Conservation (phyloP, 2,329 filamentous ascomycete genomes). For the Pseudogymnoascus destructans region DNA sequence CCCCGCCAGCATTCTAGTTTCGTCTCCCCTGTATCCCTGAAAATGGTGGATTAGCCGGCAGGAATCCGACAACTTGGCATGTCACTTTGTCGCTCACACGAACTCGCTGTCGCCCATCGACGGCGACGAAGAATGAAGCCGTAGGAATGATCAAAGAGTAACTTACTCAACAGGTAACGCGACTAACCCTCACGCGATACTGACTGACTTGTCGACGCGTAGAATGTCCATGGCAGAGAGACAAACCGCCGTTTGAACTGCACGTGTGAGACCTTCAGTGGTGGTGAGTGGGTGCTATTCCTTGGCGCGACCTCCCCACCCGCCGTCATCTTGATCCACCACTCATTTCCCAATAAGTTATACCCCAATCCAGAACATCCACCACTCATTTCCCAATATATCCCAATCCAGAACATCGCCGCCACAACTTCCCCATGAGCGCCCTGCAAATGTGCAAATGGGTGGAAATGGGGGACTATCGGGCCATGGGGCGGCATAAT, state of each 20-base stretch:
- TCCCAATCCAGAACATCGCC: slow-evolving; percentile 4
- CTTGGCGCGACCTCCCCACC: background rate
- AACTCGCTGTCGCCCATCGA: background rate
- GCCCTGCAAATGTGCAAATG: background rate
- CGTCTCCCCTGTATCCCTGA: background rate
- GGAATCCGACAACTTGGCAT: background rate
- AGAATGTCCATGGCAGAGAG: background rate
- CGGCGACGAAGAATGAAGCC: background rate
- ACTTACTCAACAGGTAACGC: background rate
- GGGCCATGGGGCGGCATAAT: background rate
- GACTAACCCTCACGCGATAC: background rate
- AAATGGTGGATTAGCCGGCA: background rate
- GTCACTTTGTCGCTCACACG: background rate
- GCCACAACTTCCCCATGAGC: background rate
- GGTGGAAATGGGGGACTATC: background rate
- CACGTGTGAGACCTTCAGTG: background rate
- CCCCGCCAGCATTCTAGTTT: background rate
- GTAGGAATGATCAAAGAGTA: background rate
- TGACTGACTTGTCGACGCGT: background rate
- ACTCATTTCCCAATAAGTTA: background rate
- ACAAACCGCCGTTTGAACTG: background rate
- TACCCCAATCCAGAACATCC: slow-evolving; percentile 5
- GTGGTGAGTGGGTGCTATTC: no score
- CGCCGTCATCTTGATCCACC: background rate
- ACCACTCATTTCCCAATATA: slow-evolving; percentile 6